Evolutionary conservation across 345 rosid species (phyloP).

Genomic region (Arabis hirsuta): DNA sequence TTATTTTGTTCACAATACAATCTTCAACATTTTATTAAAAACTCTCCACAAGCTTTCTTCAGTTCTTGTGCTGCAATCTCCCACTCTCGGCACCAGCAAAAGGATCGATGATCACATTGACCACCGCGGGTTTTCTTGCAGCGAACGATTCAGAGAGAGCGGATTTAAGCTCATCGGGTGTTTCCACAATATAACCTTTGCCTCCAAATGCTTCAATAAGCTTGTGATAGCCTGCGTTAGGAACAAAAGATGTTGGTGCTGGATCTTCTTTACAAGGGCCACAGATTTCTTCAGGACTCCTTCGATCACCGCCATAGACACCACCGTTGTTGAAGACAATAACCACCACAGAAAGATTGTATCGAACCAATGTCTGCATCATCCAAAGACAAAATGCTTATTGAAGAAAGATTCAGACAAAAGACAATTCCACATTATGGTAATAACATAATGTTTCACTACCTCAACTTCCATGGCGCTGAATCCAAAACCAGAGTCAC

Average conservation of each 20-base stretch:
- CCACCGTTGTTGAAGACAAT: slow-evolving; percentile 98
- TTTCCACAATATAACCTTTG: slow-evolving; percentile 81
- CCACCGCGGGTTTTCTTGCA: slow-evolving; percentile 77
- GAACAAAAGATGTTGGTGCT: slow-evolving; percentile 96
- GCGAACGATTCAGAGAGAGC: slow-evolving; percentile 81
- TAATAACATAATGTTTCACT: slow-evolving; percentile 12
- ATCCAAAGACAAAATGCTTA: slow-evolving; percentile 1
- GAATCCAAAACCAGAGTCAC: slow-evolving; percentile 97
- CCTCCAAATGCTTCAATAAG: slow-evolving; percentile 94
- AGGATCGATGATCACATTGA: slow-evolving; percentile 82
- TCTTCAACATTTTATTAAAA: slow-evolving; percentile 7
- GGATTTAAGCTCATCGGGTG: slow-evolving; percentile 78
- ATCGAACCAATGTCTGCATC: slow-evolving; percentile 89
- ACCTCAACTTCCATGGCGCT: slow-evolving; percentile 99
- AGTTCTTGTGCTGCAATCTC: slow-evolving; percentile 95
- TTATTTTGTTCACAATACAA: slow-evolving; percentile 6
- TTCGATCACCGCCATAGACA: slow-evolving; percentile 94
- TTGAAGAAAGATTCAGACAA: slow-evolving; percentile 13
- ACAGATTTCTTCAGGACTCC: slow-evolving; percentile 75
- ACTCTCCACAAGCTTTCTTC: slow-evolving; percentile 40
- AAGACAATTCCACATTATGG: slow-evolving; percentile 6
- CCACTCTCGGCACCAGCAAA: slow-evolving; percentile 98
- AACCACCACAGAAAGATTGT: slow-evolving; percentile 85
- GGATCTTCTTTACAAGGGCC: slow-evolving; percentile 94
- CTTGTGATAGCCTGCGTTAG: slow-evolving; percentile 79